These are phyloP conservation scores for Coemansia sp. DNA, from an alignment of 192 early-diverging fungal genomes.

Conservation along the genomic window DNA sequence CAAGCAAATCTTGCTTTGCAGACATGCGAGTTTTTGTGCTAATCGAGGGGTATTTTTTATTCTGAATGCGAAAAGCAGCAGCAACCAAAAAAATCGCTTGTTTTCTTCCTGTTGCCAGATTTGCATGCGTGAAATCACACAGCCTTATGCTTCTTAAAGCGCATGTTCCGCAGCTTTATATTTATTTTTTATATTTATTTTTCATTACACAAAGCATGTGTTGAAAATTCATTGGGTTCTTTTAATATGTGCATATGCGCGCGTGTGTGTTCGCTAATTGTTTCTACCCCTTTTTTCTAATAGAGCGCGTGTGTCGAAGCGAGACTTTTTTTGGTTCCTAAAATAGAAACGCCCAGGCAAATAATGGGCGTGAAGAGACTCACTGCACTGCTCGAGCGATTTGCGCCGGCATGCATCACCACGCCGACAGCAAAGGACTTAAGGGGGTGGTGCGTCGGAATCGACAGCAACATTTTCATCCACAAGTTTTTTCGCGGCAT, in stretches of 20 bases:
- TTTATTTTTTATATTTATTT: not conserved
- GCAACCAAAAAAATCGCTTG: not conserved
- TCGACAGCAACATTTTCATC: constrained; percentile 59
- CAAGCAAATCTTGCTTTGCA: not conserved
- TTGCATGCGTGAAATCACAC: not conserved
- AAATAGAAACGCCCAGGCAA: not conserved
- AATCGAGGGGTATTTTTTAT: not conserved
- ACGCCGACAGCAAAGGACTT: constrained; percentile 33
- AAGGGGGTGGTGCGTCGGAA: constrained; percentile 46
- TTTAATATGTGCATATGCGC: not conserved
- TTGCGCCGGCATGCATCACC: constrained; percentile 52
- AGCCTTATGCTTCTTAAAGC: not conserved
- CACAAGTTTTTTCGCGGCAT: constrained; percentile 54
- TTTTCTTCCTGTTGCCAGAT: constrained; percentile 1
- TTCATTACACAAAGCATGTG: no score
- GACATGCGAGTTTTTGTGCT: not conserved
- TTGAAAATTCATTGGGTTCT: not conserved
- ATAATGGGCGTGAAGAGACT: constrained; percentile 59
- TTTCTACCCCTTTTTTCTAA: not conserved
- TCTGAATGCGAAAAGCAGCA: not conserved
- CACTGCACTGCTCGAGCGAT: constrained; percentile 54
- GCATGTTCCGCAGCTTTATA: not conserved
- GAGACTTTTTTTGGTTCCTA: not conserved
- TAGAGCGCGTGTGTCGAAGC: not conserved
- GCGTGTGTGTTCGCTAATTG: not conserved